Base-by-base conservation (phyloP, 192 early-diverging fungal genomes). In the Umbelopsis sp. region DNA sequence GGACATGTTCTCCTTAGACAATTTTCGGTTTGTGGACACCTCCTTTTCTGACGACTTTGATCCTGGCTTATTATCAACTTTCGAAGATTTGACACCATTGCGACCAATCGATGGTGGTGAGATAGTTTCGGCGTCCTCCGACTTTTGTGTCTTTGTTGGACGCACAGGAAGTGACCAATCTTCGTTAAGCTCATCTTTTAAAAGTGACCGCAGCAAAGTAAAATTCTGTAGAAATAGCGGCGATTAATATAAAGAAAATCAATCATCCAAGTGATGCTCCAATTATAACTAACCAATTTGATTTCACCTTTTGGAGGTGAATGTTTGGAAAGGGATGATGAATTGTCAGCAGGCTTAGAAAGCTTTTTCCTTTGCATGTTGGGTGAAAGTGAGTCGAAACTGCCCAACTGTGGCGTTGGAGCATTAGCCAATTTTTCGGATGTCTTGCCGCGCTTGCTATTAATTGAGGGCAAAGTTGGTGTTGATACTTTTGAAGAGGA, bases 261-360 rank as follows among this genome's bases (percentile, higher is more conserved):
- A 12, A 53, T 4, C 7, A 8, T 22, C 23, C 0, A 53, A 23
- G 37, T 41, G 7, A 41, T 0, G 20, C 20, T 23, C 23, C 21
- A 33, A 35, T 11, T 35, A 16, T 30, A 4, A 33, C 55, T 35
- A 16, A 61, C 55, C 21, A 61, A n/a, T 61, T 61, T 61, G 4
- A 10, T 8, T 18, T 61, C 55, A 33, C 53, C 53, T 58, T 58
- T 58, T 11, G 55, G 30, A 61, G 55, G 55, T n/a, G 55, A 61
- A 25, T 61, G 30, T 30, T 61, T 61, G 23, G 55, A 37, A 35
- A 25, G 10, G 5, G 55, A 7, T 16, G 18, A 12, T 35, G 55
- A 12, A 16, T 1, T 27, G 25, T 61, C 55, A 25, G 5, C 30
- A 12, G 3, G 9, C 27, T 61, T 61, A 16, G 15, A 6, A 25